phyloP scores from a whole-genome alignment of 1,284 basidiomycete genomes.

The Puccinia hordei region DNA sequence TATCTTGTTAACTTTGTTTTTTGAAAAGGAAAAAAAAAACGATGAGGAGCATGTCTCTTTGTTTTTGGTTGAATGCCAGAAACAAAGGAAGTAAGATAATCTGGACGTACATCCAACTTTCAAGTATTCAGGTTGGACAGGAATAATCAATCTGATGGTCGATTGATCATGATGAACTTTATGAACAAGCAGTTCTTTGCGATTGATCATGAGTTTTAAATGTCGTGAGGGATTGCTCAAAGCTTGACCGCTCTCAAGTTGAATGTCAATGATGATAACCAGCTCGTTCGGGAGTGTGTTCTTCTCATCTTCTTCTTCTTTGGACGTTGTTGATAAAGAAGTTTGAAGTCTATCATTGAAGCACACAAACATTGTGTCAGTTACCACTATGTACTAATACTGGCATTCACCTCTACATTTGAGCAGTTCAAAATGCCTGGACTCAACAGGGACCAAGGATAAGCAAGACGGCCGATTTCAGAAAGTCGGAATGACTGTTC shows the following conservation, averaged over 20 bases:
- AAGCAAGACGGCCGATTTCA: neutral
- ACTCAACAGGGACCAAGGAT: conserved; percentile 5
- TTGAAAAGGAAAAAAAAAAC: neutral
- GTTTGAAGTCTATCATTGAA: neutral
- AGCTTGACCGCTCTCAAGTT: neutral
- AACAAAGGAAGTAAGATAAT: too few relatives aligned
- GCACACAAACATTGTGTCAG: neutral
- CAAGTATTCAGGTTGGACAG: neutral
- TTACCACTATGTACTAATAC: neutral
- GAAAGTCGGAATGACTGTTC: neutral
- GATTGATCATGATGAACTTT: neutral
- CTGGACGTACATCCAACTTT: neutral
- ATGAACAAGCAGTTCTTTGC: neutral
- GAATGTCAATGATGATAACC: neutral
- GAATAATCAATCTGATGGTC: neutral
- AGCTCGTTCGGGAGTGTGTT: neutral
- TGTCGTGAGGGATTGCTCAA: neutral
- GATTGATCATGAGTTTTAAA: neutral
- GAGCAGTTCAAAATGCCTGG: neutral
- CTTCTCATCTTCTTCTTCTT: conserved; percentile 3
- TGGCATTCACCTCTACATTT: neutral
- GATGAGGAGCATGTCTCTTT: neutral
- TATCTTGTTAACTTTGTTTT: conserved; percentile 1
- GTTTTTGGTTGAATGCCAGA: too few relatives aligned
- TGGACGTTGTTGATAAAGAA: neutral